A percentile compares a stretch with the other conserved stretches of the same genome.
Evolutionary conservation across 2,329 filamentous ascomycete species (phyloP).

Genomic region (Hymenoscyphus linearis): DNA sequence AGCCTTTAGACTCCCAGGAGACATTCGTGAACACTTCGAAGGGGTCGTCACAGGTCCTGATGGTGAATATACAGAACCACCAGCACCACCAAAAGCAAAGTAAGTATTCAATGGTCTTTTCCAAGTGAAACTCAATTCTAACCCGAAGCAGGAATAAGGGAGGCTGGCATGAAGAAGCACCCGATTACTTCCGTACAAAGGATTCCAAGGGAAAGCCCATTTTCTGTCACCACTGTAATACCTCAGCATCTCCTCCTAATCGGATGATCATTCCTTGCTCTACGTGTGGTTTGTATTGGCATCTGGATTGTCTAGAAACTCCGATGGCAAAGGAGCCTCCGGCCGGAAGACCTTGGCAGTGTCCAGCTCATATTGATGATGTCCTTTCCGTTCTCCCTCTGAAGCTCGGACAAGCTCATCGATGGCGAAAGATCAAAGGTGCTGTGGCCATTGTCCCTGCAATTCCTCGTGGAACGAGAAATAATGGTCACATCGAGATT

Average conservation of each 20-base stretch:
- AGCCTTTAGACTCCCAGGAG: conserved; percentile 65
- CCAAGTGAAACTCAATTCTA: neutral
- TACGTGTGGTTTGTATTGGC: conserved; percentile 76
- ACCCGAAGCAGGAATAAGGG: conserved; percentile 35
- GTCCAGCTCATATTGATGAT: conserved; percentile 80
- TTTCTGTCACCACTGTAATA: conserved; percentile 71
- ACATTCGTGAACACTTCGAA: conserved; percentile 71
- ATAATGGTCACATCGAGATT: conserved; percentile 69
- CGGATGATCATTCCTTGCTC: conserved; percentile 83
- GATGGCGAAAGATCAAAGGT: conserved; percentile 55
- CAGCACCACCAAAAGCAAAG: conserved; percentile 49
- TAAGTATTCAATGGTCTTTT: conserved; percentile 39
- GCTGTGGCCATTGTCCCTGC: conserved; percentile 46
- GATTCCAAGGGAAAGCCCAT: conserved; percentile 70
- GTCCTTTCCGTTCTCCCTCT: conserved; percentile 56
- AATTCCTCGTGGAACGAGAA: conserved; percentile 58
- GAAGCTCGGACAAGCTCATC: conserved; percentile 54
- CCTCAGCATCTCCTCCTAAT: conserved; percentile 50
- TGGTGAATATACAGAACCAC: conserved; percentile 66
- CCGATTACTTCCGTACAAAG: conserved; percentile 63
- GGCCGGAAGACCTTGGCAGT: conserved; percentile 72
- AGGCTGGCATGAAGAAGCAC: conserved; percentile 51
- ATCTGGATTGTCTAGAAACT: conserved; percentile 86
- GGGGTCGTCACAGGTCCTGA: conserved; percentile 71
- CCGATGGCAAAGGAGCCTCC: conserved; percentile 75